A percentile compares a stretch with the other conserved stretches of the same genome.
Conservation (phyloP, 2,329 filamentous ascomycete genomes). For the Purpureocillium lavendulum region DNA sequence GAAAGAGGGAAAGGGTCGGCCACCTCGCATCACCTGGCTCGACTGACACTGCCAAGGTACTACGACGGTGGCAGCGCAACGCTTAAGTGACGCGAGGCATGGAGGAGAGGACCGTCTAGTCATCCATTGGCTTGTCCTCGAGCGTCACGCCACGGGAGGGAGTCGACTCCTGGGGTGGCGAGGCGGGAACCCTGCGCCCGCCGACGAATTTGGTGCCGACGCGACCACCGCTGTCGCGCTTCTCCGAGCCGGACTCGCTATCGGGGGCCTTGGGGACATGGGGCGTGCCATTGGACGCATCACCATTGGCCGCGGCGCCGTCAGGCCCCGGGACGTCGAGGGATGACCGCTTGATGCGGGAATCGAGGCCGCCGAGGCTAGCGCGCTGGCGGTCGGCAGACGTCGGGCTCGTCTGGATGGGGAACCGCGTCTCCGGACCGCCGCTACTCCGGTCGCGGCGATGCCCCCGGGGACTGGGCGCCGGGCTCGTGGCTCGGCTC, state of each 20-base stretch:
- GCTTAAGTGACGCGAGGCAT: too few relatives aligned
- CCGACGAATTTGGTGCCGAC: constrained; percentile 34
- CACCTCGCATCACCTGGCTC: too few relatives aligned
- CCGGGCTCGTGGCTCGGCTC: constrained; percentile 68
- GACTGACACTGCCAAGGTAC: too few relatives aligned
- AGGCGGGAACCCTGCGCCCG: constrained; percentile 32
- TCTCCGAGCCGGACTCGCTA: constrained; percentile 31
- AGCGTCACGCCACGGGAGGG: constrained; percentile 37
- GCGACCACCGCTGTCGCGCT: constrained; percentile 55
- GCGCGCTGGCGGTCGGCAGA: constrained; percentile 42
- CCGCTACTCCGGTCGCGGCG: constrained; percentile 73
- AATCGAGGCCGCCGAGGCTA: constrained; percentile 40
- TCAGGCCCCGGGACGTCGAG: constrained; percentile 70
- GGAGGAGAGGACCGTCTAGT: constrained; percentile 30
- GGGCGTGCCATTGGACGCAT: constrained; percentile 32
- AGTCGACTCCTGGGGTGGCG: constrained; percentile 19
- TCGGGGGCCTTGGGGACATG: constrained; percentile 12
- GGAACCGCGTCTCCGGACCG: constrained; percentile 72
- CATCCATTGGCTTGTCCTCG: constrained; percentile 44
- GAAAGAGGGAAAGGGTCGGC: too few relatives aligned
- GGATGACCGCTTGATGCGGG: constrained; percentile 52
- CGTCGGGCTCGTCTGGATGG: constrained; percentile 62
- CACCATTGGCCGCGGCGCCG: constrained; percentile 28
- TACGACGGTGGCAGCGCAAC: too few relatives aligned
- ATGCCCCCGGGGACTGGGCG: constrained; percentile 53